Evolutionary conservation across 768 basidiomycete species (phyloP).

Genomic region (Tylopilus rubrobrunneus): DNA sequence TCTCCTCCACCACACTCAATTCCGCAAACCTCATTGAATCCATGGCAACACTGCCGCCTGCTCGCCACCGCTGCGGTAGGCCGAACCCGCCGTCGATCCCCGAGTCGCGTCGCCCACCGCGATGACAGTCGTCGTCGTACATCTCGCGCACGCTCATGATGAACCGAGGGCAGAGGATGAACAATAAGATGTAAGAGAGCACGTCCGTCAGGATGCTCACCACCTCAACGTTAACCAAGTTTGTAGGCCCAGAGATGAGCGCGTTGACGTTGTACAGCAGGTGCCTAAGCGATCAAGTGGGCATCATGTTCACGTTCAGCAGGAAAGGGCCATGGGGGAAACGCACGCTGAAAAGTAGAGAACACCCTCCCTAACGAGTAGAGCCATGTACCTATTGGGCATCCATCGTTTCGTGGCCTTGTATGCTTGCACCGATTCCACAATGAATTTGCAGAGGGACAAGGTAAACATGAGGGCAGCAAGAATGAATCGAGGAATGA

Average conservation of each 20-base stretch:
- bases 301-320: no score
- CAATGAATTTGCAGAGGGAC: neutral
- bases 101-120: no score
- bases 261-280: neutral
- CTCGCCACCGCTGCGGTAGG: neutral
- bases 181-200: neutral
- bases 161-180: conserved; percentile 16
- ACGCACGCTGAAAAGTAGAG: neutral
- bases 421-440: neutral
- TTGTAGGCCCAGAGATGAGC: neutral
- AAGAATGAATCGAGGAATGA: neutral
- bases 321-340: neutral
- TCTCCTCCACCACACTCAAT: neutral
- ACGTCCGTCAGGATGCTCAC: neutral
- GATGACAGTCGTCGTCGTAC: neutral
- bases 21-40: neutral
- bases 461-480: neutral
- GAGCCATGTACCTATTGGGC: neutral
- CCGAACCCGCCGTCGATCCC: neutral
- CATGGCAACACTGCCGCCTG: neutral
- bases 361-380: neutral
- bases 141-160: conserved; percentile 16
- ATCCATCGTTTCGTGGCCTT: neutral
- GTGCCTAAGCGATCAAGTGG: neutral
- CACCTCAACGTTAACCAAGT: neutral